Conservation (phyloP, 83 land plant species). For the Picea mariana region DNA sequence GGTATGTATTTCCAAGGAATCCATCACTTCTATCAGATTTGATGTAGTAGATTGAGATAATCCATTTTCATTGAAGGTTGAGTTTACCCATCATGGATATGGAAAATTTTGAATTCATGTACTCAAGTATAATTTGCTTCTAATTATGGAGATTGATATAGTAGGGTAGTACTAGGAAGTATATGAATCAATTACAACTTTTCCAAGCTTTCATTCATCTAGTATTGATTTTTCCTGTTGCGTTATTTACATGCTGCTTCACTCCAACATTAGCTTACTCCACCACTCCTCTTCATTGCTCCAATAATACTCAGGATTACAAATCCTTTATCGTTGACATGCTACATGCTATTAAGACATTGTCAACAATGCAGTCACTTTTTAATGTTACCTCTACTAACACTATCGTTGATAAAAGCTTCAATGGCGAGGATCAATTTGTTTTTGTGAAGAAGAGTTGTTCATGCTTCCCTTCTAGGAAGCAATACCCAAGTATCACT, state of each 20-base stretch:
- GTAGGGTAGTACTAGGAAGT: background rate
- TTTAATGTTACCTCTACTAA: conserved; percentile 55
- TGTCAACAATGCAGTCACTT: conserved; percentile 43
- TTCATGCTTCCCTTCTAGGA: conserved; percentile 32
- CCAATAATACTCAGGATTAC: conserved; percentile 47
- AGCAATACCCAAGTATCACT: conserved; percentile 42
- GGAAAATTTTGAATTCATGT: background rate
- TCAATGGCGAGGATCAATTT: conserved; percentile 22
- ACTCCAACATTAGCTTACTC: conserved; percentile 4
- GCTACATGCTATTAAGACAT: conserved; percentile 22
- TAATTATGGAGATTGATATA: background rate
- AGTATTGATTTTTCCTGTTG: background rate
- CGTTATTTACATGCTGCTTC: background rate
- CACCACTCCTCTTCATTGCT: conserved; percentile 44
- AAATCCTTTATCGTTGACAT: conserved; percentile 51
- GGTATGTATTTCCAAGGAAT: background rate
- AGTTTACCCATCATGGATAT: background rate
- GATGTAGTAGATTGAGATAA: background rate
- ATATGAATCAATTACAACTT: background rate
- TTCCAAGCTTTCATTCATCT: background rate
- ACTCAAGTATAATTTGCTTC: background rate
- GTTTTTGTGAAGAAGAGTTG: conserved; percentile 57
- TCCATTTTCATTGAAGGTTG: background rate
- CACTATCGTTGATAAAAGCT: conserved; percentile 24
- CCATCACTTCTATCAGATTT: background rate